These are phyloP conservation scores for Serendipita vermifera DNA, from an alignment of 768 basidiomycete genomes.

Conservation along the genomic window DNA sequence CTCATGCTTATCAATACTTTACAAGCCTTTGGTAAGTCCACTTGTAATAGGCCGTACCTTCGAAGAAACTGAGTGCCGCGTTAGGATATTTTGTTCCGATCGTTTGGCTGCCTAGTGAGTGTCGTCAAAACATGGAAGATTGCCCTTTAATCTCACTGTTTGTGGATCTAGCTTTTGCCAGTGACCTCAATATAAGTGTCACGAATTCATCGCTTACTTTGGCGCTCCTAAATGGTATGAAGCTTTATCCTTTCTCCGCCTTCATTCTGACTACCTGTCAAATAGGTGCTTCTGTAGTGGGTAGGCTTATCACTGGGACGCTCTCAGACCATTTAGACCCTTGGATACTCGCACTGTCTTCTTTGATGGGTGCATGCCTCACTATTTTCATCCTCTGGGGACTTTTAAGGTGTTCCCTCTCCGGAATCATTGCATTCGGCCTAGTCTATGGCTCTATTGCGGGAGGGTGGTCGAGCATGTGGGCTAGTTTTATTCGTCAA, in stretches of 20 bases:
- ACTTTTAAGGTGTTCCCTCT: neutral
- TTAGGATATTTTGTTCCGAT: slow-evolving; percentile 9
- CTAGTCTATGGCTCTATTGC: slow-evolving; percentile 8
- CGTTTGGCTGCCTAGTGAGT: slow-evolving; percentile 11
- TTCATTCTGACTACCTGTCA: too few species aligned
- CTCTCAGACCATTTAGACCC: neutral
- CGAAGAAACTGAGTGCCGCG: neutral
- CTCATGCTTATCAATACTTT: slow-evolving; percentile 4
- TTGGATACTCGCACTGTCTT: slow-evolving; percentile 5
- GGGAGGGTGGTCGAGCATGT: slow-evolving; percentile 10
- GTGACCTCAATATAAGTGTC: neutral
- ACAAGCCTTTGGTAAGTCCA: neutral
- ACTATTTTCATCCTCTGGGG: slow-evolving; percentile 8
- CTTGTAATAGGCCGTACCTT: neutral
- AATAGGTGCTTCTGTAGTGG: slow-evolving; percentile 2
- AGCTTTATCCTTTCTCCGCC: too few species aligned
- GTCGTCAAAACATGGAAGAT: too few species aligned
- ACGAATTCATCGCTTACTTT: neutral
- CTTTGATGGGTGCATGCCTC: neutral
- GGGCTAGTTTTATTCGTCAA: slow-evolving; percentile 1
- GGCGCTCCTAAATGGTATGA: slow-evolving; percentile 2
- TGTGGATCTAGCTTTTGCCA: slow-evolving; percentile 6
- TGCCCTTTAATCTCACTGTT: too few species aligned
- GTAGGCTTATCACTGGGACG: neutral
- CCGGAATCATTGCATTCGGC: neutral